phyloP scores from a whole-genome alignment of 2,329 filamentous ascomycete species.

The Didymella sp. region DNA sequence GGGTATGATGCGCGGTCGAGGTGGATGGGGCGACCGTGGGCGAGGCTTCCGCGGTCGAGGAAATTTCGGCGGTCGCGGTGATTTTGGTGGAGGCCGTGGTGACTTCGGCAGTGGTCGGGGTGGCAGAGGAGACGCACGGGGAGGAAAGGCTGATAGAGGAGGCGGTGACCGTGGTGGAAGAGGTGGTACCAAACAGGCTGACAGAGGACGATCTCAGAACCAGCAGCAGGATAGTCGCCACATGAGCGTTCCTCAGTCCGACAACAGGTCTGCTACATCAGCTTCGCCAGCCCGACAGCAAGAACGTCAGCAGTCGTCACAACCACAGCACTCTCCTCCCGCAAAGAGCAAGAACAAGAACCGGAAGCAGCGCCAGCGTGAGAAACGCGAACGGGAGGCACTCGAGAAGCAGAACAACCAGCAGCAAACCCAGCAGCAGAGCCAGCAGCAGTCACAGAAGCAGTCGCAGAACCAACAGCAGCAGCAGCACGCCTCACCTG shows the following conservation, averaged over 20 bases:
- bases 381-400: constrained; percentile 37
- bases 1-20: constrained; percentile 43
- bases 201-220: constrained; percentile 34
- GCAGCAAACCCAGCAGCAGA: constrained; percentile 13
- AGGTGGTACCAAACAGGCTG: constrained; percentile 36
- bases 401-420: constrained; percentile 27
- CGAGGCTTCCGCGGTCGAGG: constrained; percentile 48
- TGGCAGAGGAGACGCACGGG: constrained; percentile 24
- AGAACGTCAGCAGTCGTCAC: constrained; percentile 24
- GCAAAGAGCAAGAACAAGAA: constrained; percentile 41
- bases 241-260: constrained; percentile 23
- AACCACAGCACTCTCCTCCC: constrained; percentile 33
- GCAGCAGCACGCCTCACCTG: constrained; percentile 29
- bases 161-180: constrained; percentile 37
- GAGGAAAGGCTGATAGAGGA: constrained; percentile 18
- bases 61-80: constrained; percentile 29
- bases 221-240: constrained; percentile 37
- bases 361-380: constrained; percentile 39
- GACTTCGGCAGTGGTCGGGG: constrained; percentile 38
- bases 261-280: constrained; percentile 31
- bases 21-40: constrained; percentile 46
- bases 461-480: constrained; percentile 18
- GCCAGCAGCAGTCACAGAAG: constrained; percentile 18
- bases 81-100: constrained; percentile 25
- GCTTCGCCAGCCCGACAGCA: constrained; percentile 37